Evolutionary conservation across 441 rosid species (phyloP).

Genomic region (Erodium trifolium): DNA sequence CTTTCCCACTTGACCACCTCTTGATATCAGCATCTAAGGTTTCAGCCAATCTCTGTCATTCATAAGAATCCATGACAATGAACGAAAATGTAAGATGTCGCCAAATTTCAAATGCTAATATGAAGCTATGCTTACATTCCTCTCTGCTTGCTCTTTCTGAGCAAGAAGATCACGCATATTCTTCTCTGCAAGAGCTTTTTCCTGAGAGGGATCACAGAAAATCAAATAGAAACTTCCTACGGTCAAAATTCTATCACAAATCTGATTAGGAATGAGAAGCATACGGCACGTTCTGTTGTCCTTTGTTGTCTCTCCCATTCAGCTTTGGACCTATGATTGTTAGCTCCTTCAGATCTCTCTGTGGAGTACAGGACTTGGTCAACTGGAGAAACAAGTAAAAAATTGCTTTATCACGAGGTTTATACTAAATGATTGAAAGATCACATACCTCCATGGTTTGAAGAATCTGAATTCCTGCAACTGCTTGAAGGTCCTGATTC

Average conservation of each 20-base stretch:
- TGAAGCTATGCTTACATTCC: conserved; percentile 49
- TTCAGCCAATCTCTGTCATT: conserved; percentile 63
- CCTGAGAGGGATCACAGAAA: conserved; percentile 43
- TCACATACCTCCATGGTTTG: conserved; percentile 31
- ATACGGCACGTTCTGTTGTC: conserved; percentile 77
- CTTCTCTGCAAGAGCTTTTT: conserved; percentile 93
- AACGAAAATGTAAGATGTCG: conserved; percentile 11
- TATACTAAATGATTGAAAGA: neutral
- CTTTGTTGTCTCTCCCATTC: conserved; percentile 66
- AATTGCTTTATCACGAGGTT: too few relatives aligned
- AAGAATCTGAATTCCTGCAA: conserved; percentile 19
- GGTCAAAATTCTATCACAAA: neutral
- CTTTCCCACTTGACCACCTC: conserved; percentile 91
- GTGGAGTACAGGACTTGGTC: conserved; percentile 26
- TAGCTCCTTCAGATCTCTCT: conserved; percentile 30
- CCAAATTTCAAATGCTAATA: neutral
- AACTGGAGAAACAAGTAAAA: neutral
- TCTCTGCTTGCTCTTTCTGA: conserved; percentile 84
- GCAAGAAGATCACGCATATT: conserved; percentile 74
- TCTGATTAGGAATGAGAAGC: conserved; percentile 15
- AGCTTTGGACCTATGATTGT: conserved; percentile 56
- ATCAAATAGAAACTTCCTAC: neutral
- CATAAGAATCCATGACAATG: conserved; percentile 16
- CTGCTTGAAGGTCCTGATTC: conserved; percentile 37
- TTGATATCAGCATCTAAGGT: conserved; percentile 77